These are phyloP conservation scores for Leishmania amazonensis DNA, from an alignment of 208 protist genomes.

Conservation along the genomic window DNA sequence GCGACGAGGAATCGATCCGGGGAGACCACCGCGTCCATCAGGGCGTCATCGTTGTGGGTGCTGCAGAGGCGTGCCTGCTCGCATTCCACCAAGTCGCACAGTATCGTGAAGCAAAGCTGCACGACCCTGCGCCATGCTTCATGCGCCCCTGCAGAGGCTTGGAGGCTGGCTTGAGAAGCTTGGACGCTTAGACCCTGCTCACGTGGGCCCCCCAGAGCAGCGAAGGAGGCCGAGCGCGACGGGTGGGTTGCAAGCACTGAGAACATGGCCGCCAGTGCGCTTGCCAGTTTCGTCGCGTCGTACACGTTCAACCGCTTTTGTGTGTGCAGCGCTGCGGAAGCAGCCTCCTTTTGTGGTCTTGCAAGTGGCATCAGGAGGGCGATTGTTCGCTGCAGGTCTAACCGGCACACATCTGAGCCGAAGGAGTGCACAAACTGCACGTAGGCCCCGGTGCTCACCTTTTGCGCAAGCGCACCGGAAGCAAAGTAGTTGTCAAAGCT, in stretches of 20 bases:
- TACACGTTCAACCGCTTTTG: conserved; percentile 19
- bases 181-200: not conserved
- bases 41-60: not conserved
- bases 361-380: conserved; percentile 10
- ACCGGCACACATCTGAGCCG: not conserved
- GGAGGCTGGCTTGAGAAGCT: no score
- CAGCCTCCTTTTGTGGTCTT: not conserved
- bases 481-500: conserved; percentile 9
- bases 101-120: conserved; percentile 5
- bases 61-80: not conserved
- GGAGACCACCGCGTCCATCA: not conserved
- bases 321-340: no score
- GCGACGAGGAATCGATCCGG: conserved; percentile 10
- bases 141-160: not conserved
- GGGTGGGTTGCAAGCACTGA: not conserved
- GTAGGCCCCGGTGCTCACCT: conserved; percentile 20
- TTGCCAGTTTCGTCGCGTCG: conserved; percentile 19
- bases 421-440: conserved; percentile 22
- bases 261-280: conserved; percentile 13
- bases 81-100: not conserved
- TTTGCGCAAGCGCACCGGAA: not conserved
- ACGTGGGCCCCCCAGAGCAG: no score
- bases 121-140: not conserved
- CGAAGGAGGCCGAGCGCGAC: not conserved
- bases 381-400: not conserved